A percentile compares a stretch with the other conserved stretches of the same genome.
Evolutionary conservation across 1,139 yeast species (phyloP).

Genomic region (Sugiyamaella neomexicana): DNA sequence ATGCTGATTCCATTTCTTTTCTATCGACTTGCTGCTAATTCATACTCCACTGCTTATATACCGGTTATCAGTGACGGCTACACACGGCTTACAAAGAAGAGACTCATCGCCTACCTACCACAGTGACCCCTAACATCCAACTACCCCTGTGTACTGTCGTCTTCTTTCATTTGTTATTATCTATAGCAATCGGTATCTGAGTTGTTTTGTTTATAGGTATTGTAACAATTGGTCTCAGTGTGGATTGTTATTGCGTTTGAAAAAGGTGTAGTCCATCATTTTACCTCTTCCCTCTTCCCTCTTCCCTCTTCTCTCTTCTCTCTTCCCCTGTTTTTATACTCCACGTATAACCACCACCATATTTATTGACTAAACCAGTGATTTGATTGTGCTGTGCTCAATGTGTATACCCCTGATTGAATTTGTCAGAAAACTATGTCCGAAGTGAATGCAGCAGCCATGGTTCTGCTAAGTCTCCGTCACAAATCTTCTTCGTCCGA

Average conservation of each 20-base stretch:
- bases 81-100: background rate
- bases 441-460: slow-evolving; percentile 20
- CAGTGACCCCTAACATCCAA: slow-evolving; percentile 7
- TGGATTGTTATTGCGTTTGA: too few relatives aligned
- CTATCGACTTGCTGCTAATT: too few relatives aligned
- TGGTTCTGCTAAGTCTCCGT: slow-evolving; percentile 21
- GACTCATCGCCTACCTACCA: background rate
- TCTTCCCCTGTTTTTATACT: too few relatives aligned
- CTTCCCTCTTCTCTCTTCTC: too few relatives aligned
- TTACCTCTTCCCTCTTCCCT: too few relatives aligned
- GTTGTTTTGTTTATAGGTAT: too few relatives aligned
- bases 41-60: too few relatives aligned
- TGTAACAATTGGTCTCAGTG: too few relatives aligned
- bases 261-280: too few relatives aligned
- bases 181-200: background rate
- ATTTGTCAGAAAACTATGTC: slow-evolving; percentile 7
- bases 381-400: background rate
- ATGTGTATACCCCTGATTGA: background rate
- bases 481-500: slow-evolving; percentile 11
- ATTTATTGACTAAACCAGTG: too few relatives aligned
- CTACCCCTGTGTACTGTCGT: slow-evolving; percentile 14
- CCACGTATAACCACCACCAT: too few relatives aligned
- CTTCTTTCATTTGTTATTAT: background rate
- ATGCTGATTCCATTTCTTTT: too few relatives aligned
- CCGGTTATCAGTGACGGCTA: background rate